Conservation (phyloP, 345 rosid genomes). For the Eucalyptus rudis region DNA sequence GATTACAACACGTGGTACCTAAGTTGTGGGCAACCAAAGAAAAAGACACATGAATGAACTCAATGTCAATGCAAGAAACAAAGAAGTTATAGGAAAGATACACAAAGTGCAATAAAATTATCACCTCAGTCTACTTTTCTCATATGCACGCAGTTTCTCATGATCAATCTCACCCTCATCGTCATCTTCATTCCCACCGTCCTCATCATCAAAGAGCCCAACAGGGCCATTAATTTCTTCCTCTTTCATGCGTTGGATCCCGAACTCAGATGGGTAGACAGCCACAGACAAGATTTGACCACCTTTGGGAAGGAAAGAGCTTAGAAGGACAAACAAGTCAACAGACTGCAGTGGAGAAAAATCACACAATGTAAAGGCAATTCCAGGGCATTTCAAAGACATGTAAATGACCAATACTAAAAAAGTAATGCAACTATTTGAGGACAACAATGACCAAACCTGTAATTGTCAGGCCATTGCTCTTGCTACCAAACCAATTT, state of each 20-base stretch:
- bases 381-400: neutral
- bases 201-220: constrained; percentile 50
- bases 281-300: constrained; percentile 64
- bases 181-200: constrained; percentile 14
- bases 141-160: constrained; percentile 66
- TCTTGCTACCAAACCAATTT: neutral
- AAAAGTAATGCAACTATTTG: neutral
- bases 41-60: neutral
- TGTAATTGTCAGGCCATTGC: neutral
- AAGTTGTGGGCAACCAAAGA: neutral
- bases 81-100: neutral
- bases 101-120: neutral
- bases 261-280: constrained; percentile 89
- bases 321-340: constrained; percentile 69
- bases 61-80: neutral
- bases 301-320: constrained; percentile 74
- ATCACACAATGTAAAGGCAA: neutral
- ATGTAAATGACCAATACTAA: neutral
- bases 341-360: constrained; percentile 36
- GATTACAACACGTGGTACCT: neutral
- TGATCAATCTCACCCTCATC: constrained; percentile 26
- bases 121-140: constrained; percentile 74
- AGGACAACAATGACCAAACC: neutral
- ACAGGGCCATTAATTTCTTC: constrained; percentile 92
- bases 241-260: constrained; percentile 81